Evolutionary conservation across 1,139 yeast genomes (phyloP), one percentile per base, ranked within the genome.

Genomic region (Yamadazyma aaseri): DNA sequence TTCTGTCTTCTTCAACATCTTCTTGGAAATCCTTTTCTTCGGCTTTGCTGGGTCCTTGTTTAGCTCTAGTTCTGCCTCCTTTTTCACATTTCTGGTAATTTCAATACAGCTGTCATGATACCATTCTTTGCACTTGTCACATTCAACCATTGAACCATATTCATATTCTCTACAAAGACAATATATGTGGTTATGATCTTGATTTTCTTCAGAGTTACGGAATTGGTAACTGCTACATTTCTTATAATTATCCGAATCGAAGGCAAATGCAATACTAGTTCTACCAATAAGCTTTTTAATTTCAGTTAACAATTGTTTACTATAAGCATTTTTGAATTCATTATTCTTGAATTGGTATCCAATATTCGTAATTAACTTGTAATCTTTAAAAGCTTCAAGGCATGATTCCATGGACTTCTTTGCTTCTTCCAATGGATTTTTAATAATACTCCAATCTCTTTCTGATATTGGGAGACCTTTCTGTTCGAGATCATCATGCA

Each of bases 41-140:
- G 23, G 17, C 11, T 63, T 72, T 16, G 65, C 63, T 3, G 44
- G 39, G 21, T 46, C 54, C 13, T 49, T 49, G 7, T 47, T 47
- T 4, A 45, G 50, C 20, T 10, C 21, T 13, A 15, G 11, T 22
- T 33, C 20, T 4, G 45, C 51, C 25, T 31, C 27, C 10, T 20
- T 14, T 20, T 26, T 28, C 14, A 12, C 22, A 1, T 18, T n/a
- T 17, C 17, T 25, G 9, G 18, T 31, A 8, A 18, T 32, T 20
- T 36, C 25, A 26, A 86, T 65, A 58, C 96, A 87, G 22, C 63
- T 65, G 33, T 75, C 73, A 53, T 86, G 95, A 53, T 78, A 86
- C 94, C 94, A 84, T 51, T 86, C 95, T 33, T 76, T 72, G 55
- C 96, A 86, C 18, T 56, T 56, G 42, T 83, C 94, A 59, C 96